phyloP scores from a whole-genome alignment of 192 early-diverging fungal genomes.

The Coemansia sp. region DNA sequence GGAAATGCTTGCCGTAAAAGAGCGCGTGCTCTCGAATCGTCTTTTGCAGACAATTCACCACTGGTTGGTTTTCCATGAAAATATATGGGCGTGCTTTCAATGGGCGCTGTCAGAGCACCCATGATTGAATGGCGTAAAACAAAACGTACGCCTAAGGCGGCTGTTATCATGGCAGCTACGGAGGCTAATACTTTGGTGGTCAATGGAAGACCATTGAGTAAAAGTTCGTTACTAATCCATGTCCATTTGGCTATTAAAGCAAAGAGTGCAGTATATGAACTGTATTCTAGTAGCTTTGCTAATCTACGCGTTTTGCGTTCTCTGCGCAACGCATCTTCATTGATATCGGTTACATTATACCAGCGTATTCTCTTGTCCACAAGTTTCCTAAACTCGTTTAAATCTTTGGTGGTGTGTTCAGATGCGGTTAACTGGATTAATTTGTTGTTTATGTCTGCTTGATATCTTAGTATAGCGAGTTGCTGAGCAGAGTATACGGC shows the following conservation, averaged over 20 bases:
- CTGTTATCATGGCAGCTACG: neutral
- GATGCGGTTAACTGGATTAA: too few relatives aligned
- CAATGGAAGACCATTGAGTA: neutral
- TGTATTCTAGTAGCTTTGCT: constrained; percentile 23
- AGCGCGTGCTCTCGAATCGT: constrained; percentile 11
- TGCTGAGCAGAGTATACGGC: constrained; percentile 20
- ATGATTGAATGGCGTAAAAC: constrained; percentile 25
- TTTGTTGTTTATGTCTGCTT: too few relatives aligned
- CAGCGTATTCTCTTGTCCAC: constrained; percentile 4
- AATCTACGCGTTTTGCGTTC: constrained; percentile 11
- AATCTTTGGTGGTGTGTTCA: too few relatives aligned
- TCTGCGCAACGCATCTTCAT: constrained; percentile 10
- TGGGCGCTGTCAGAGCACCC: constrained; percentile 15
- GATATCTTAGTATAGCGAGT: constrained; percentile 24
- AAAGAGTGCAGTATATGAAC: constrained; percentile 8
- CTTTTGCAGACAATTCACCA: constrained; percentile 1
- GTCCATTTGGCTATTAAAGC: constrained; percentile 13
- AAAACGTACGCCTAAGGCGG: constrained; percentile 7
- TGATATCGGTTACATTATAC: constrained; percentile 7
- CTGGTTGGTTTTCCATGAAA: neutral
- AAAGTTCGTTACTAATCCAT: constrained; percentile 12
- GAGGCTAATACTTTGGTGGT: neutral
- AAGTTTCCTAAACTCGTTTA: too few relatives aligned
- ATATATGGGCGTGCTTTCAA: too few relatives aligned
- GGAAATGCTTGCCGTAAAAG: constrained; percentile 42